phyloP scores from a whole-genome alignment of 2,329 filamentous ascomycete genomes.

The Fusarium robinianum region DNA sequence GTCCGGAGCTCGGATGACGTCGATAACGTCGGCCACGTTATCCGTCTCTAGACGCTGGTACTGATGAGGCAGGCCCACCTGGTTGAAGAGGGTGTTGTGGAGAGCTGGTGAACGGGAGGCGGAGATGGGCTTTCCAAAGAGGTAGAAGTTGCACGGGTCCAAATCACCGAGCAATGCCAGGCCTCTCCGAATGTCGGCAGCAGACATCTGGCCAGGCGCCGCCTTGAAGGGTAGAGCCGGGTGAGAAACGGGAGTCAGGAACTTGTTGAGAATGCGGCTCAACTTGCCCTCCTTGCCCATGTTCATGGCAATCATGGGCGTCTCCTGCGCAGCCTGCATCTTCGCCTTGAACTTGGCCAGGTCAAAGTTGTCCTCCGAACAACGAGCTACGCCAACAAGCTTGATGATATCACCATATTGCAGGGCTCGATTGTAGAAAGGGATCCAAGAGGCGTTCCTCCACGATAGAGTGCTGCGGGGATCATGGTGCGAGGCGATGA shows the following conservation, averaged over 20 bases:
- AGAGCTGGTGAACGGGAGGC: conserved; percentile 84
- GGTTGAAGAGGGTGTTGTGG: conserved; percentile 82
- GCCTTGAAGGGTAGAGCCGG: conserved; percentile 88
- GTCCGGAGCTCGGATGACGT: conserved; percentile 68
- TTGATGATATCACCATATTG: conserved; percentile 95
- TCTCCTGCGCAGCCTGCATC: conserved; percentile 72
- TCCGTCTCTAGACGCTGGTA: conserved; percentile 80
- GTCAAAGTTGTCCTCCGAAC: conserved; percentile 83
- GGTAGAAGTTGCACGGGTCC: conserved; percentile 74
- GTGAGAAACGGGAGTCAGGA: conserved; percentile 94
- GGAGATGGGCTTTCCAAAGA: conserved; percentile 85
- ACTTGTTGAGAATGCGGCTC: conserved; percentile 85
- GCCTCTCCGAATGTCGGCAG: conserved; percentile 81
- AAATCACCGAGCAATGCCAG: conserved; percentile 81
- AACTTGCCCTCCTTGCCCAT: conserved; percentile 90
- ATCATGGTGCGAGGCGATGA: conserved; percentile 97
- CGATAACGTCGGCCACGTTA: conserved; percentile 60
- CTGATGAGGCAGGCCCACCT: conserved; percentile 80
- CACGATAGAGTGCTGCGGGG: conserved; percentile 78
- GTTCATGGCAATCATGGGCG: conserved; percentile 93
- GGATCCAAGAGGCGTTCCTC: conserved; percentile 90
- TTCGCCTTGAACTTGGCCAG: conserved; percentile 79
- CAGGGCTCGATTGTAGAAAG: conserved; percentile 85
- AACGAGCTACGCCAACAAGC: conserved; percentile 79
- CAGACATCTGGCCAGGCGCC: conserved; percentile 90